phyloP scores from a whole-genome alignment of 371 early-diverging fungal species.

The Apophysomyces variabilis region DNA sequence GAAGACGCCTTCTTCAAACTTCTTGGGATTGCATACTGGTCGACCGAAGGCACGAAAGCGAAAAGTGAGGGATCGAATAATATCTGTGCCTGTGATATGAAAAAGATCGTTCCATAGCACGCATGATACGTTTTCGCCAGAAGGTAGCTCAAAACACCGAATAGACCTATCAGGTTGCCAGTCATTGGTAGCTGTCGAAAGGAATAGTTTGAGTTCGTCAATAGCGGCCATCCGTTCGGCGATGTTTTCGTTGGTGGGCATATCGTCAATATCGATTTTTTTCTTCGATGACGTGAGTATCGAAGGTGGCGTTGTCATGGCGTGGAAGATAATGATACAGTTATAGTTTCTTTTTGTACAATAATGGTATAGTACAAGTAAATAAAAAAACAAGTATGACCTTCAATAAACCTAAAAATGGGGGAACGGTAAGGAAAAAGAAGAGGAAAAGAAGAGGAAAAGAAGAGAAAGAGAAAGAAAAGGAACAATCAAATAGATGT shows the following conservation, averaged over 20 bases:
- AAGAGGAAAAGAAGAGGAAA: no score
- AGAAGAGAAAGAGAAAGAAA: neutral
- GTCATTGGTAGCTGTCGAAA: constrained; percentile 62
- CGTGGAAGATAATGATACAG: neutral
- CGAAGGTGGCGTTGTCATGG: neutral
- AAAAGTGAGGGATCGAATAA: constrained; percentile 77
- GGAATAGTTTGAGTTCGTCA: constrained; percentile 62
- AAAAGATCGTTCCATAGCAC: constrained; percentile 60
- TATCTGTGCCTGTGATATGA: constrained; percentile 86
- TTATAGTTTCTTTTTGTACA: neutral
- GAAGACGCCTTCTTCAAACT: constrained; percentile 93
- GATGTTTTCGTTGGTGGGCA: constrained; percentile 34
- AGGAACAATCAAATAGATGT: neutral
- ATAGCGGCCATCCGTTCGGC: constrained; percentile 43
- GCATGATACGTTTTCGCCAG: constrained; percentile 87
- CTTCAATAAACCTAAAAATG: neutral
- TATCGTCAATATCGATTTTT: neutral
- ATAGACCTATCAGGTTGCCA: constrained; percentile 49
- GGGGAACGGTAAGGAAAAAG: neutral
- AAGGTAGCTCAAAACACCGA: constrained; percentile 56
- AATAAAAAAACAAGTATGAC: neutral
- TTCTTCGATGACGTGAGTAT: neutral
- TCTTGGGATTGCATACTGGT: constrained; percentile 68
- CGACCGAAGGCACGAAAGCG: constrained; percentile 74
- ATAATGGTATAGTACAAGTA: constrained; percentile 2